phyloP scores from a whole-genome alignment of 306 rosid genomes.

The Medicago lupulina region DNA sequence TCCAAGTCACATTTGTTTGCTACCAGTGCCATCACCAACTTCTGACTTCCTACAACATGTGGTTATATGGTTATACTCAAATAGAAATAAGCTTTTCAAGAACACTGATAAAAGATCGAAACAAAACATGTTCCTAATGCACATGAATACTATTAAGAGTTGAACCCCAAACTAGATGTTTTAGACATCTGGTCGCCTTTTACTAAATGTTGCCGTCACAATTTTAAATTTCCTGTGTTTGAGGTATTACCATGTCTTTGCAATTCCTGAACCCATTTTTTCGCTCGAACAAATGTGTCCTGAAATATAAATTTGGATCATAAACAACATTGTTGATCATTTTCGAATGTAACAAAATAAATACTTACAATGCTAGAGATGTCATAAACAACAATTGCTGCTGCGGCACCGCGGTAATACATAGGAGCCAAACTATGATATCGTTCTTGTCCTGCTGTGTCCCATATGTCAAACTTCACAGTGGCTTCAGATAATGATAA shows the following conservation, averaged over 20 bases:
- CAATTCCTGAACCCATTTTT: slow-evolving; percentile 90
- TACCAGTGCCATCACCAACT: slow-evolving; percentile 76
- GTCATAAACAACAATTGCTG: slow-evolving; percentile 84
- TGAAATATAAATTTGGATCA: slow-evolving; percentile 38
- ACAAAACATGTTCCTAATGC: not conserved
- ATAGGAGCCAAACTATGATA: slow-evolving; percentile 93
- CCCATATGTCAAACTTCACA: slow-evolving; percentile 94
- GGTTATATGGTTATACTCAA: slow-evolving; percentile 22
- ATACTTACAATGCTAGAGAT: slow-evolving; percentile 64
- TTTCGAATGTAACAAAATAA: slow-evolving; percentile 20
- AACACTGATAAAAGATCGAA: slow-evolving; percentile 10
- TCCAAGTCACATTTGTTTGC: slow-evolving; percentile 83
- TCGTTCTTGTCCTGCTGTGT: slow-evolving; percentile 95
- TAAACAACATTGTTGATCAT: slow-evolving; percentile 6
- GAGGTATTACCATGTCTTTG: slow-evolving; percentile 71
- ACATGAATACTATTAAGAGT: not conserved
- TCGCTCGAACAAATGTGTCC: slow-evolving; percentile 86
- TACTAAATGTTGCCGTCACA: not conserved
- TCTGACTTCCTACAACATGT: slow-evolving; percentile 61
- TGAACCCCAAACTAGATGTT: not conserved
- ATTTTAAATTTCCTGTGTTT: slow-evolving; percentile 1
- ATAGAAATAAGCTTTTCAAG: not conserved
- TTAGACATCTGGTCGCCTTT: not conserved
- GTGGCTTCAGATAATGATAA: slow-evolving; percentile 81
- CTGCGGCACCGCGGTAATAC: slow-evolving; percentile 96